These are phyloP conservation scores for Botrytis elliptica DNA, from an alignment of 2,329 filamentous ascomycete genomes.

Conservation along the genomic window DNA sequence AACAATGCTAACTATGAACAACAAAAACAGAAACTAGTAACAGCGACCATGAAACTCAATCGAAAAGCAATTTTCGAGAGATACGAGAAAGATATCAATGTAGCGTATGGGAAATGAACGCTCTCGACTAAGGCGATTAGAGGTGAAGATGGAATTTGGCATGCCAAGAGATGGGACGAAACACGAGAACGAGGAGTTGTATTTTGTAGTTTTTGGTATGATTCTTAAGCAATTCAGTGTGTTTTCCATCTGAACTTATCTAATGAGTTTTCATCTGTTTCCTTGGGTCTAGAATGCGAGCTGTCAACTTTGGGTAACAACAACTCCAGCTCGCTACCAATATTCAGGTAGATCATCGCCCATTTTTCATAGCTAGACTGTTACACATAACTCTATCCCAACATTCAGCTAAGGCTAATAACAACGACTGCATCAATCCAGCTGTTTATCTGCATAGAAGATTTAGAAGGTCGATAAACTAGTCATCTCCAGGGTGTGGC, in stretches of 20 bases:
- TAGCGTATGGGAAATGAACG: conserved; percentile 3
- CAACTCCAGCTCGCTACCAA: neutral
- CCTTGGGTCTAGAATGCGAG: too few relatives aligned
- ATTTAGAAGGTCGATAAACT: too few relatives aligned
- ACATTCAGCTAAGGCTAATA: neutral
- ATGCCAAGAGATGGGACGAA: neutral
- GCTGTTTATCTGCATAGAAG: too few relatives aligned
- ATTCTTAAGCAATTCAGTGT: neutral
- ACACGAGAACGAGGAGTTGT: neutral
- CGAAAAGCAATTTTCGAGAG: conserved; percentile 16
- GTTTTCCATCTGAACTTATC: neutral
- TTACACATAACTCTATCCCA: neutral
- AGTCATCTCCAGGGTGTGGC: too few relatives aligned
- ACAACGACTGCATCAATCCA: too few relatives aligned
- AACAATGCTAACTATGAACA: neutral
- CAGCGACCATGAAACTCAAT: conserved; percentile 18
- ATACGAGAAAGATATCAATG: conserved; percentile 12
- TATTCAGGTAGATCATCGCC: neutral
- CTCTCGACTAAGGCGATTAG: neutral
- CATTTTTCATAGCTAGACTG: neutral
- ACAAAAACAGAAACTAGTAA: conserved; percentile 12
- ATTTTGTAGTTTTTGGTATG: too few relatives aligned
- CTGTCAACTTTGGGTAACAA: neutral
- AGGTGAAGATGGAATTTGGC: neutral
- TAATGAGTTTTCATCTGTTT: too few relatives aligned